These are phyloP conservation scores for Phytopythium aichiense DNA, from an alignment of 352 stramenopile species.

Conservation along the genomic window DNA sequence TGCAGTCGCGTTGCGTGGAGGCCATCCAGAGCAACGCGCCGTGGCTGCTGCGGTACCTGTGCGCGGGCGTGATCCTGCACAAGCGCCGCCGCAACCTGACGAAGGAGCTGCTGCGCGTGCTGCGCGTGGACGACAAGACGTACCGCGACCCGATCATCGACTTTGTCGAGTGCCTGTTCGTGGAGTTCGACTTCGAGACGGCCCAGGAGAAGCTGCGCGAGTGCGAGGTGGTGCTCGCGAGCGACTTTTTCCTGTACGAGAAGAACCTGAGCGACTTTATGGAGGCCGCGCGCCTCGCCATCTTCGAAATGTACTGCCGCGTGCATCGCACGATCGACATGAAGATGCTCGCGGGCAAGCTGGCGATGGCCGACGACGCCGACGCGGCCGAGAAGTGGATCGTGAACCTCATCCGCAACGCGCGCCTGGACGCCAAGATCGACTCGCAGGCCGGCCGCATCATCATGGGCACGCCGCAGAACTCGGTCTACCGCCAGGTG, in stretches of 20 bases:
- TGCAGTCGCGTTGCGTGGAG: conserved; percentile 90
- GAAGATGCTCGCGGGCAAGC: conserved; percentile 93
- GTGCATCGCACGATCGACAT: conserved; percentile 99
- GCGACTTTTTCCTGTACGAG: conserved; percentile 97
- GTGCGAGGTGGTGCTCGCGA: conserved; percentile 93
- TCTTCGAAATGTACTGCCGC: conserved; percentile 99
- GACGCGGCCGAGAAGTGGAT: conserved; percentile 97
- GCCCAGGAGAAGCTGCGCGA: conserved; percentile 92
- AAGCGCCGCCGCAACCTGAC: conserved; percentile 92
- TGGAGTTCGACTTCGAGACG: conserved; percentile 99
- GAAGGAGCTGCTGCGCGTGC: conserved; percentile 95
- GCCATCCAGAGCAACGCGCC: conserved; percentile 98
- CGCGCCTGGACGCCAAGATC: conserved; percentile 97
- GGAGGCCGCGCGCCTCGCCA: conserved; percentile 96
- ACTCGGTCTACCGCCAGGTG: conserved; percentile 95
- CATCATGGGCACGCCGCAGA: conserved; percentile 93
- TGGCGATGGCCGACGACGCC: conserved; percentile 94
- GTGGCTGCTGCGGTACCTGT: conserved; percentile 97
- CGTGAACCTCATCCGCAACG: conserved; percentile 98
- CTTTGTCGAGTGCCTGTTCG: conserved; percentile 97
- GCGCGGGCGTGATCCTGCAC: conserved; percentile 96
- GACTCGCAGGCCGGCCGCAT: conserved; percentile 96
- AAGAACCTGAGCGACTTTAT: conserved; percentile 98
- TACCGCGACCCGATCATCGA: conserved; percentile 86
- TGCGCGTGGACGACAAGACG: conserved; percentile 86